phyloP scores from a whole-genome alignment of 2,329 filamentous ascomycete species.

The Ophiosphaerella narmari region DNA sequence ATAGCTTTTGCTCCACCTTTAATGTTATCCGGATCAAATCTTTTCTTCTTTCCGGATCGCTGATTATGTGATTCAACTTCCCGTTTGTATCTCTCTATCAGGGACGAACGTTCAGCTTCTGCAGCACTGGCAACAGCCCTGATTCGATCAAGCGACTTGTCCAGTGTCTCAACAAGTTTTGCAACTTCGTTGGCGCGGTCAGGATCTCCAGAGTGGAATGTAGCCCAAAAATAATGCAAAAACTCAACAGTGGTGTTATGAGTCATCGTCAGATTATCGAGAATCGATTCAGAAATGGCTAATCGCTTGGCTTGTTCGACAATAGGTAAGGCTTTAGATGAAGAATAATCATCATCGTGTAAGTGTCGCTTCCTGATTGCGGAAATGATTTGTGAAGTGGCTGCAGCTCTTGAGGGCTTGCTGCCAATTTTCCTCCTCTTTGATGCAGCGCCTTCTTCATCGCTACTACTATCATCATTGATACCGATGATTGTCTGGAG shows the following conservation, averaged over 20 bases:
- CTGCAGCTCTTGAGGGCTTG: conserved; percentile 65
- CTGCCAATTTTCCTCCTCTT: conserved; percentile 68
- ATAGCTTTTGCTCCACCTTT: conserved; percentile 79
- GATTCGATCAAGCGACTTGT: conserved; percentile 77
- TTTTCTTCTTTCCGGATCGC: conserved; percentile 73
- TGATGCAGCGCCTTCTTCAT: conserved; percentile 63
- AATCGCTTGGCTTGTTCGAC: conserved; percentile 37
- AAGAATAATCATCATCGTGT: conserved; percentile 54
- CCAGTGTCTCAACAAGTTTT: conserved; percentile 80
- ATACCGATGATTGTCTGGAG: conserved; percentile 70
- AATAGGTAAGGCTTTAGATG: conserved; percentile 27
- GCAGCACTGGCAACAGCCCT: conserved; percentile 79
- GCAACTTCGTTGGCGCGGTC: conserved; percentile 79
- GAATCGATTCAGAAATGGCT: conserved; percentile 52
- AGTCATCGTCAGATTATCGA: conserved; percentile 71
- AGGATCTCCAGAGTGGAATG: conserved; percentile 86
- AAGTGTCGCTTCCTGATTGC: conserved; percentile 66
- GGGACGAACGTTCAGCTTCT: conserved; percentile 71
- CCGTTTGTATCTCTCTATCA: conserved; percentile 68
- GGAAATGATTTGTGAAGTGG: conserved; percentile 68
- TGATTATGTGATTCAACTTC: conserved; percentile 73
- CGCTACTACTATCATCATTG: conserved; percentile 65
- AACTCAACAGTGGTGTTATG: conserved; percentile 96
- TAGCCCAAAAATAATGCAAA: conserved; percentile 94
- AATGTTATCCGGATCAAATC: conserved; percentile 69